Evolutionary conservation across 1,284 basidiomycete genomes (phyloP).

Genomic region (Cronartium quercuum): DNA sequence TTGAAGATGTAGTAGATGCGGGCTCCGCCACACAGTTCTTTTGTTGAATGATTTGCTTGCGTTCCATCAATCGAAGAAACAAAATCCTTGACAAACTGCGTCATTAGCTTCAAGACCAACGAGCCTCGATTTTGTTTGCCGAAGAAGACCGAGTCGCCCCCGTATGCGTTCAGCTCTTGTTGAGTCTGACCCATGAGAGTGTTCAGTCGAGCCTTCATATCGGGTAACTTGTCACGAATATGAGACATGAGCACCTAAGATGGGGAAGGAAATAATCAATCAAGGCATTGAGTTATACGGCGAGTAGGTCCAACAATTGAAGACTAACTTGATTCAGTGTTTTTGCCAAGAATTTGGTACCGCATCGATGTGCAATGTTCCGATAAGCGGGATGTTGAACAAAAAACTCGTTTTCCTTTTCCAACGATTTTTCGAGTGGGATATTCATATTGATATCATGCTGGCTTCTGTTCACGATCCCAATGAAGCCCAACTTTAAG

Average conservation of each 20-base stretch:
- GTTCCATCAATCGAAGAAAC: slow-evolving; percentile 96
- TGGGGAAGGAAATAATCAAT: not conserved
- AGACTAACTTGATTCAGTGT: slow-evolving; percentile 78
- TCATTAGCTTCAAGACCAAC: slow-evolving; percentile 83
- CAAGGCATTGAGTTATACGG: slow-evolving; percentile 13
- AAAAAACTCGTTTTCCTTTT: slow-evolving; percentile 89
- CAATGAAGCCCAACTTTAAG: slow-evolving; percentile 94
- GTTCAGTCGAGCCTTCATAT: slow-evolving; percentile 98
- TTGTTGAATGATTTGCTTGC: slow-evolving; percentile 93
- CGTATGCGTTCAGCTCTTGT: slow-evolving; percentile 89
- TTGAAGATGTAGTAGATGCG: slow-evolving; percentile 99
- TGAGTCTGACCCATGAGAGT: slow-evolving; percentile 98
- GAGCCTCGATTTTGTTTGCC: slow-evolving; percentile 77
- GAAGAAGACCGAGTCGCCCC: slow-evolving; percentile 81
- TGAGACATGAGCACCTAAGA: slow-evolving; percentile 86
- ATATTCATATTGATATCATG: slow-evolving; percentile 92
- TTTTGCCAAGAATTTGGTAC: slow-evolving; percentile 89
- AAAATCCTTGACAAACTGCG: slow-evolving; percentile 96
- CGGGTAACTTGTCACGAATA: slow-evolving; percentile 95
- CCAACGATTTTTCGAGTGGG: slow-evolving; percentile 74
- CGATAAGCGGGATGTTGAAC: slow-evolving; percentile 80
- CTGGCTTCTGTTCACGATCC: slow-evolving; percentile 93
- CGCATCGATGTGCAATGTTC: slow-evolving; percentile 94
- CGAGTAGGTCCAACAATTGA: not conserved
- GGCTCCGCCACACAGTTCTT: slow-evolving; percentile 95